Evolutionary conservation across 441 rosid species (phyloP).

Genomic region (Manihot esculenta): DNA sequence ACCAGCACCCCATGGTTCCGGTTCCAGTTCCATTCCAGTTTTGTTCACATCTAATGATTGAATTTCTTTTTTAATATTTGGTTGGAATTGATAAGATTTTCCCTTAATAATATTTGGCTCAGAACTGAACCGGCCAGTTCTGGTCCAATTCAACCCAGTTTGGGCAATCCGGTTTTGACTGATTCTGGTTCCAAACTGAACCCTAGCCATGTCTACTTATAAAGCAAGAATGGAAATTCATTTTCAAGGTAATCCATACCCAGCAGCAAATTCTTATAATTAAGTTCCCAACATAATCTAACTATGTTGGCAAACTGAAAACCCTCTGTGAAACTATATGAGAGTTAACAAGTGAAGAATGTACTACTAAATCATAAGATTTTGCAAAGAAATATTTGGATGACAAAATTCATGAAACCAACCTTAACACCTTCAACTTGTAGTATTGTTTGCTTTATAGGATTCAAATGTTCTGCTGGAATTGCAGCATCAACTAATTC

Average conservation of each 20-base stretch:
- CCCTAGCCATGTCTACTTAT: no score
- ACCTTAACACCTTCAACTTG: constrained; percentile 88
- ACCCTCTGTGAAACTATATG: neutral
- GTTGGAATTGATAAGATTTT: no score
- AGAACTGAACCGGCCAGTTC: no score
- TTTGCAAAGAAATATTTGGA: neutral
- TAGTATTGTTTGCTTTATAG: constrained; percentile 65
- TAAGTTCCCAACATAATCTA: neutral
- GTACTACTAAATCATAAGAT: neutral
- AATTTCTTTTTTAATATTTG: no score
- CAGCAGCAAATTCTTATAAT: neutral
- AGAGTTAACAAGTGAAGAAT: neutral
- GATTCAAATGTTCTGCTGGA: constrained; percentile 68
- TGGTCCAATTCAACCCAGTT: no score
- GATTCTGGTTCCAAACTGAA: neutral
- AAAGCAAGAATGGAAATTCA: neutral
- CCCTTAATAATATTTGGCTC: no score
- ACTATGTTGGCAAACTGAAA: neutral
- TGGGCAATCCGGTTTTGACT: no score
- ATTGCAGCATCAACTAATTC: constrained; percentile 98
- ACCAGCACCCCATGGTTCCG: no score
- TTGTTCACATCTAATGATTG: no score
- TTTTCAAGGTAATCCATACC: neutral
- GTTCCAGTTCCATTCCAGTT: no score
- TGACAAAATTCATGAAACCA: constrained; percentile 13